Base-by-base conservation (phyloP, 2,329 filamentous ascomycete species). In the Exophiala calicioides region DNA sequence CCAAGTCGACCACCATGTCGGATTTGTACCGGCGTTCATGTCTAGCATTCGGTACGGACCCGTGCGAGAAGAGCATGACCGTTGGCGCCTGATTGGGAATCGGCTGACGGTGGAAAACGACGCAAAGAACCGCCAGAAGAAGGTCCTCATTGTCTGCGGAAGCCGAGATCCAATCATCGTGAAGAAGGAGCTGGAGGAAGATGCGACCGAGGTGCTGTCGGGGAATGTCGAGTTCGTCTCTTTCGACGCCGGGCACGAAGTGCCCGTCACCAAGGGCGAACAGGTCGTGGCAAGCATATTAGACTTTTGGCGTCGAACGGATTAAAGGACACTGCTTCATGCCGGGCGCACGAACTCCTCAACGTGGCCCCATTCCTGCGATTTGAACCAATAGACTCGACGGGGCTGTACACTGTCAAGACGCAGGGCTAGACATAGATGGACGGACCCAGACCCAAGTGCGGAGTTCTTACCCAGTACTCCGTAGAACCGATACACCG, bases 11-110 rank as follows among this genome's bases (percentile, higher is more conserved):
- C 61, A 77, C 20, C 85, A 91, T 62, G 60, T 64, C 1, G 88
- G 85, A 0, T 90, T 88, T 59, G 71, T 88, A 4, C 71, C 73
- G 2, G 79, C 86, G 0, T 90, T 90, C 59, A 77, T 89, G 59
- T 86, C 81, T 47, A 82, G 79, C 21, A 84, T 91, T 56, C 76
- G 82, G 15, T 68, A 85, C 59, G 84, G 82, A 2, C 88, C 87
- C 0, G 81, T 90, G 16, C 80, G 84, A 52, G 75, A 77, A 9
- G 78, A 85, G 54, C 75, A 81, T 44, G 71, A 73, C 27, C 72
- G 80, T 31, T 91, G 86, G 86, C 62, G 62, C 18, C 66, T 71
- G 1, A 70, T 90, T 23, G 75, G 77, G 0, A 60, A 66, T 10
- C 63, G 75, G 26, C 68, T 86, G 13, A 65, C 67, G 8, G 62